Evolutionary conservation across 2,329 filamentous ascomycete genomes (phyloP), one percentile per base, ranked within the genome.

Genomic region (Chaetoscypha palmicola): DNA sequence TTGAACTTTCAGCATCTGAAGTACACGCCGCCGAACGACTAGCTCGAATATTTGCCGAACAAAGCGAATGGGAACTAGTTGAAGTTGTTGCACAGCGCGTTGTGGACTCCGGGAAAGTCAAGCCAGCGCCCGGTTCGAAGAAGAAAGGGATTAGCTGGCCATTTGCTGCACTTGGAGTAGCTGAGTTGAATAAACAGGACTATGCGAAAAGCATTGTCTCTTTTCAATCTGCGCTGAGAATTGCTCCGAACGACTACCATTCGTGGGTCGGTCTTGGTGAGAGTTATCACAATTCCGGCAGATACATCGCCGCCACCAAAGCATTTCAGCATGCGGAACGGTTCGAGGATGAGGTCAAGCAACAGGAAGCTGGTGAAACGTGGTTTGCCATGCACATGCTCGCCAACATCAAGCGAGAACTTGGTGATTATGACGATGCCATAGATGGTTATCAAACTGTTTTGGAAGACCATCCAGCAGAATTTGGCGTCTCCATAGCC

Each of bases 311-410:
- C n/a, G 91, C 92, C 0, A 87, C 85, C 3, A 91, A 92, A 59
- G 89, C 92, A 0, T 92, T 97, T 53, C 71, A 86, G 24, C 85
- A 94, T 58, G 92, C 91, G 0, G 82, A 91, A 59, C 77, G 76
- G 42, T 72, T 95, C 3, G 86, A 91, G 50, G 71, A 77, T 21
- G 71, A 73, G 1, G 63, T 75, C 0, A 63, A 70, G n/a, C 59
- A 73, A 58, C 64, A 75, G 35, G 71, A 77, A 24, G 61, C 69
- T 16, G 79, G 76, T 0, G 85, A 94, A 54, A 84, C 78, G 8
- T 98, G 92, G 92, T 98, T 96, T 62, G 90, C 90, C 5, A 87
- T 87, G 60, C 96, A 96, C 64, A 94, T 98, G 83, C 77, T 97
- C 48, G 90, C 88, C 31, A 97, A 98, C 58, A 86, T 98, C 43